Percentiles rank a stretch among this genome's conserved stretches.
These are phyloP conservation scores for Rhizoctonia solani DNA, from an alignment of 1,284 basidiomycete genomes.

Conservation along the genomic window DNA sequence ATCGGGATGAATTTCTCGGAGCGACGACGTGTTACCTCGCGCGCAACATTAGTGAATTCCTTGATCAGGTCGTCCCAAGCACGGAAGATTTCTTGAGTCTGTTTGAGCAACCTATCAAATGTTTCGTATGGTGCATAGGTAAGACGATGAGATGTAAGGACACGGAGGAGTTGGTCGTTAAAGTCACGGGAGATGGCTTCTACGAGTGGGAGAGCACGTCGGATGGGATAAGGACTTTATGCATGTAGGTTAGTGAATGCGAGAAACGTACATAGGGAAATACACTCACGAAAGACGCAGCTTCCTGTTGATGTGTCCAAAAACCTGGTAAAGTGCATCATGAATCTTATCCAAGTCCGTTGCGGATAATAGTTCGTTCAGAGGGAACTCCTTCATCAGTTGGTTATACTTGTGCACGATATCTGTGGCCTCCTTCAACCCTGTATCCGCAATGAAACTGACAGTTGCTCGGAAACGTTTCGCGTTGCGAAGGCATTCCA, in stretches of 20 bases:
- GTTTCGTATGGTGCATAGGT: slow-evolving; percentile 94
- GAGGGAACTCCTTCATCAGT: slow-evolving; percentile 98
- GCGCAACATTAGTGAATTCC: slow-evolving; percentile 96
- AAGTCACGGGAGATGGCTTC: slow-evolving; percentile 98
- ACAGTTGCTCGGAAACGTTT: slow-evolving; percentile 98
- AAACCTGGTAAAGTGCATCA: slow-evolving; percentile 85
- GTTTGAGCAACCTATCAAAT: slow-evolving; percentile 83
- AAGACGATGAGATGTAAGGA: slow-evolving; percentile 86
- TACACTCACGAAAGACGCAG: slow-evolving; percentile 72
- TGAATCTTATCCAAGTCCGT: slow-evolving; percentile 95
- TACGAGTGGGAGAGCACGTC: slow-evolving; percentile 91
- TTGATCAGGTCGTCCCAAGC: slow-evolving; percentile 98
- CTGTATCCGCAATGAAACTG: slow-evolving; percentile 97
- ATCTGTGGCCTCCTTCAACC: slow-evolving; percentile 90
- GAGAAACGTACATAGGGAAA: neutral
- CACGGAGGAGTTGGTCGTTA: slow-evolving; percentile 90
- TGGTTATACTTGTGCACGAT: slow-evolving; percentile 95
- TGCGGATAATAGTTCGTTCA: slow-evolving; percentile 94
- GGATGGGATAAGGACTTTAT: slow-evolving; percentile 83
- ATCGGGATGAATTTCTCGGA: slow-evolving; percentile 96
- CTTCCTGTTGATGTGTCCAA: slow-evolving; percentile 94
- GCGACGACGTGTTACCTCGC: slow-evolving; percentile 92
- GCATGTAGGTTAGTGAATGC: neutral
- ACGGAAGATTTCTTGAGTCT: slow-evolving; percentile 82
- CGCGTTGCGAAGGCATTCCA: slow-evolving; percentile 93